Base-by-base conservation (phyloP, 1,284 basidiomycete species). In the Exsudoporus floridanus region DNA sequence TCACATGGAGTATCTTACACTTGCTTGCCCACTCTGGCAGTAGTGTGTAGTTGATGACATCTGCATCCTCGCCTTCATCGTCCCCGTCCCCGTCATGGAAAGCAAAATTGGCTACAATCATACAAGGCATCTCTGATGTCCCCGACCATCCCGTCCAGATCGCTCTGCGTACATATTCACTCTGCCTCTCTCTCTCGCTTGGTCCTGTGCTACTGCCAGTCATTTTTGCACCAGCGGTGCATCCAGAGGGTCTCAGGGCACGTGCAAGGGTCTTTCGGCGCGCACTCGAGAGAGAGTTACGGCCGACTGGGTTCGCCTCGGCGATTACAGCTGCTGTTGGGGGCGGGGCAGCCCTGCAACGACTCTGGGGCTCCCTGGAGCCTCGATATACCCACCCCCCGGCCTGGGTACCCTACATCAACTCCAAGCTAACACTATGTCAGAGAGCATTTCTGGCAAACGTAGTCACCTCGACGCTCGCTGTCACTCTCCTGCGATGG, bases 181-280 rank as follows among this genome's bases (percentile, higher is more conserved):
- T 90, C n/a, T 75, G 81, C 0, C 73, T 88, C 18, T 81, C 79
- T 2, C 74, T 90, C n/a, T 81, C 82, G 1, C 74, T 89, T 13
- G 80, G 80, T 2, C 87, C 88, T 0, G 75, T 80, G 3, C 67
- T 88, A 9, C 56, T 87, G 3, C 80, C 82, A 1, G 74, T 84
- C 53, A 30, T 81, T 14, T 66, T 73, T 4, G 71, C 76, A 9
- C 56, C 70, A 7, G 18, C 69, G 12, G 51, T 41, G 35, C 61
- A 42, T 50, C 62, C 39, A 54, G 61, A 43, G 45, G 47, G 23
- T 42, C 52, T 60, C 44, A 23, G 43, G 19, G 35, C 50, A 23
- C 53, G 52, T n/a, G 36, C 64, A n/a, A 41, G 33, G 18, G 52
- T 53, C 28, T 66, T 86, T 18, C 64, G 64, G 50, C 73, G 70